Base-by-base conservation (phyloP, 805 yeast genomes). In the Cyberlindnera maritima region DNA sequence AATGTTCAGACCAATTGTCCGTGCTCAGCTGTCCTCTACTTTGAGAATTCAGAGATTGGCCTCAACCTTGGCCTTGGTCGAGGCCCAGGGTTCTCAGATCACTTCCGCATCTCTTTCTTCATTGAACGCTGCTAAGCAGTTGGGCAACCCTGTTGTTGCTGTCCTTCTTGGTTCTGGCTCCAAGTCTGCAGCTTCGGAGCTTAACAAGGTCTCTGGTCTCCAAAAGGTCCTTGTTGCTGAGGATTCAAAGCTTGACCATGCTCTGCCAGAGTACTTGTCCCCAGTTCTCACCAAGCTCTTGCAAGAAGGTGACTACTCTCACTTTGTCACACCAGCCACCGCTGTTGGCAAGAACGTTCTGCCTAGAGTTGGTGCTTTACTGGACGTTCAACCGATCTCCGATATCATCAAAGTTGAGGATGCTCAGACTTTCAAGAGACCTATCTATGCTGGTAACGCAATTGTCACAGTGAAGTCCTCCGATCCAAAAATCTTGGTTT, bases 371-470 rank as follows among this genome's bases (percentile, higher is more conserved):
- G 96, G 88, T 29, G 97, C 97, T 1, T 60, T 85, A 47, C 69
- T 92, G 41, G 96, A 92, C 61, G 76, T 79, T 19, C 97, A 92
- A 70, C 97, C 97, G 25, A 69, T 94, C 42, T 81, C 92, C 23
- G 98, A 92, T 62, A 76, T 94, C 48, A 79, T 77, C 56, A 77
- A 79, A 59, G 83, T 92, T 34, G 78, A 77, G 54, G 71, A 80
- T 43, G 74, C 79, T 15, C 79, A 76, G 51, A 85, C 94, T 8
- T 94, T 92, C 67, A 82, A 85, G 33, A 84, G 98, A 66, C 97
- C 98, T 39, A 89, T 92, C 33, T 94, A 88, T 64, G 98, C 99
- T 18, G 99, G 99, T 41, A 94, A 94, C 67, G 96, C 95, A 5
- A 71, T 88, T 48, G 79, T 88, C 35, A 90, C 96, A 3, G 88